These are phyloP conservation scores for Sporothrix pseudoabietina DNA, from an alignment of 2,329 filamentous ascomycete species.

Conservation along the genomic window DNA sequence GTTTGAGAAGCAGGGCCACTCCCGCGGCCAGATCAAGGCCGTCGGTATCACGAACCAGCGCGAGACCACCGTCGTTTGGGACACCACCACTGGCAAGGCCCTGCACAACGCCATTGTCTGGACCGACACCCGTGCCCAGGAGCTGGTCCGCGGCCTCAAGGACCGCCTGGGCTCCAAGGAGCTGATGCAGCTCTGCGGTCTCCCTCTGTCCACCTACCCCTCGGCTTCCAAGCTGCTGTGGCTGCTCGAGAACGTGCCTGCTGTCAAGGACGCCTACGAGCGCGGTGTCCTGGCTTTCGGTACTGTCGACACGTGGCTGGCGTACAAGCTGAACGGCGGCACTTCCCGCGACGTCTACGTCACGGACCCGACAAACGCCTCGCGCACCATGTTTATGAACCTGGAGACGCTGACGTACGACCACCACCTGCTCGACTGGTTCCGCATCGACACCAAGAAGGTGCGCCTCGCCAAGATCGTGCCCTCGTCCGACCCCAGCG, in stretches of 20 bases:
- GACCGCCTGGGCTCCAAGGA: slow-evolving; percentile 66
- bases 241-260: slow-evolving; percentile 71
- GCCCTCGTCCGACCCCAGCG: slow-evolving; percentile 72
- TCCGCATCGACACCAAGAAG: slow-evolving; percentile 69
- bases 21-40: slow-evolving; percentile 68
- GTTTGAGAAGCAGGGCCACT: slow-evolving; percentile 70
- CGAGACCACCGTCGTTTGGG: slow-evolving; percentile 86
- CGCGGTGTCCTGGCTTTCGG: slow-evolving; percentile 79
- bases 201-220: slow-evolving; percentile 85
- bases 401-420: slow-evolving; percentile 79
- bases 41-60: slow-evolving; percentile 90
- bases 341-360: slow-evolving; percentile 67
- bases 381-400: slow-evolving; percentile 93
- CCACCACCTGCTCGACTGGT: slow-evolving; percentile 74
- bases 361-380: slow-evolving; percentile 85
- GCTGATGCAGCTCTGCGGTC: slow-evolving; percentile 70
- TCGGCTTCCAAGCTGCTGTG: slow-evolving; percentile 86
- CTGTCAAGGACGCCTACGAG: slow-evolving; percentile 74
- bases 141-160: slow-evolving; percentile 78
- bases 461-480: slow-evolving; percentile 78
- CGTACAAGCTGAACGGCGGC: slow-evolving; percentile 81
- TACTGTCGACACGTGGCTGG: slow-evolving; percentile 84
- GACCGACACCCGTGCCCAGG: slow-evolving; percentile 79
- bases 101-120: slow-evolving; percentile 86
- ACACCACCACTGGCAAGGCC: slow-evolving; percentile 75